Conservation (phyloP, 176 grass and related monocot genomes). For the Chrysopogon serrulatus region DNA sequence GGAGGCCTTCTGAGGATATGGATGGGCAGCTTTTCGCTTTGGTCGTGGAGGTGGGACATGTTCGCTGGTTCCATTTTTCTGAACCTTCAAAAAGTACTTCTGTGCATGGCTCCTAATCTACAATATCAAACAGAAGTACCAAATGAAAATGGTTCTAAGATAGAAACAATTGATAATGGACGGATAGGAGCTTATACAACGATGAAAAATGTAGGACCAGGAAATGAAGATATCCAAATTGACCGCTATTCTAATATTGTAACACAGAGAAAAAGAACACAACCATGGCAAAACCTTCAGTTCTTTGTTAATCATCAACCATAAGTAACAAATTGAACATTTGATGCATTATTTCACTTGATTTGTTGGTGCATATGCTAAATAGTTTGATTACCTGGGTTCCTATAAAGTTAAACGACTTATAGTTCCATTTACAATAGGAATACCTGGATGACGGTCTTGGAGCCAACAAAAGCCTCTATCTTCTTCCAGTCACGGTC, state of each 20-base stretch:
- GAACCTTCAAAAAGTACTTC: slow-evolving; percentile 98
- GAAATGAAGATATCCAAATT: neutral
- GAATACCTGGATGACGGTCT: slow-evolving; percentile 91
- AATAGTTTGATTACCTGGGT: neutral
- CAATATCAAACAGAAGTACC: slow-evolving; percentile 6
- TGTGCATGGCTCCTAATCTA: slow-evolving; percentile 99
- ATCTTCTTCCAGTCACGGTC: slow-evolving; percentile 98
- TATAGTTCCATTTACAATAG: neutral
- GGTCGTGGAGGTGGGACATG: slow-evolving; percentile 95
- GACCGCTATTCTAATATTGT: neutral
- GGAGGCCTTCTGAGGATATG: slow-evolving; percentile 94
- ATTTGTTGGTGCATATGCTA: neutral
- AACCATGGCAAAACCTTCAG: neutral
- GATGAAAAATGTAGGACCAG: neutral
- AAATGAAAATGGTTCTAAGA: neutral
- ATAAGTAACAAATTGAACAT: neutral
- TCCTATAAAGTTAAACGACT: neutral
- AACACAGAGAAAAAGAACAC: neutral
- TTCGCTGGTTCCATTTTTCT: slow-evolving; percentile 92
- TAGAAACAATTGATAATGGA: neutral
- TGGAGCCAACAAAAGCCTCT: slow-evolving; percentile 94
- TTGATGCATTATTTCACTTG: neutral
- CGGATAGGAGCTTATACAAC: neutral
- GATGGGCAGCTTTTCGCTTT: slow-evolving; percentile 97
- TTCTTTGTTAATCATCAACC: neutral